phyloP scores from a whole-genome alignment of 805 yeast genomes.

The Metschnikowia rubicola region DNA sequence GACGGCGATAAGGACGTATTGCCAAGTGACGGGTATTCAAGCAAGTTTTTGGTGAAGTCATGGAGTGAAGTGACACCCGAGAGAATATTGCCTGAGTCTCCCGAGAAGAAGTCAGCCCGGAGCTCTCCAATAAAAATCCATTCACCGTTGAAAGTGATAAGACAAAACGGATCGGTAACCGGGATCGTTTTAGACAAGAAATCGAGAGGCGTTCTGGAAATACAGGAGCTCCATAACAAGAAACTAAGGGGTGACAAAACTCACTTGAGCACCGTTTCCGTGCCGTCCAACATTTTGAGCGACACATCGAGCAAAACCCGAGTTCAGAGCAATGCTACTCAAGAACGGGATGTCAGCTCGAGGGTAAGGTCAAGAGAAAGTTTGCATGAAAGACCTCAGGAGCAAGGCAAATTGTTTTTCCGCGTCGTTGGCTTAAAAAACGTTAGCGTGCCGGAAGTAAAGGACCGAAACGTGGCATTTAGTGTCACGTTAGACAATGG shows the following conservation, averaged over 20 bases:
- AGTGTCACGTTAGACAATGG: slow-evolving; percentile 73
- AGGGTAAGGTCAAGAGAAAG: not conserved
- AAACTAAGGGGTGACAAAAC: slow-evolving; percentile 9
- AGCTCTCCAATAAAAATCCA: slow-evolving; percentile 34
- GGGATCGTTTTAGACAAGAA: slow-evolving; percentile 19
- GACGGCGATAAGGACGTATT: no score
- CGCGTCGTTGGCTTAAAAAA: slow-evolving; percentile 45
- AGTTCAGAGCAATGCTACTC: not conserved
- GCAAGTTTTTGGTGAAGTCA: not conserved
- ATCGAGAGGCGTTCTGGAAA: not conserved
- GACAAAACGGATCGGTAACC: slow-evolving; percentile 27
- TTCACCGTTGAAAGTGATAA: slow-evolving; percentile 36
- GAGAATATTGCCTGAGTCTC: not conserved
- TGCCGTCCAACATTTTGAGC: slow-evolving; percentile 19
- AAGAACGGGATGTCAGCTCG: not conserved
- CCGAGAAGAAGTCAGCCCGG: not conserved
- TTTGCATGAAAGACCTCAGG: slow-evolving; percentile 15
- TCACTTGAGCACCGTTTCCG: slow-evolving; percentile 31
- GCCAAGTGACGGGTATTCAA: not conserved
- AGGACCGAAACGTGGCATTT: slow-evolving; percentile 45
- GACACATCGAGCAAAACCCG: not conserved
- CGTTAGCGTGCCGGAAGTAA: slow-evolving; percentile 46
- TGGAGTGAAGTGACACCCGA: not conserved
- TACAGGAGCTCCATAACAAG: slow-evolving; percentile 1
- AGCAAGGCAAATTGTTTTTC: slow-evolving; percentile 56